A percentile compares a stretch with the other conserved stretches of the same genome.
These are phyloP conservation scores for Mortierella antarctica DNA, from an alignment of 192 early-diverging fungal genomes.

Conservation along the genomic window DNA sequence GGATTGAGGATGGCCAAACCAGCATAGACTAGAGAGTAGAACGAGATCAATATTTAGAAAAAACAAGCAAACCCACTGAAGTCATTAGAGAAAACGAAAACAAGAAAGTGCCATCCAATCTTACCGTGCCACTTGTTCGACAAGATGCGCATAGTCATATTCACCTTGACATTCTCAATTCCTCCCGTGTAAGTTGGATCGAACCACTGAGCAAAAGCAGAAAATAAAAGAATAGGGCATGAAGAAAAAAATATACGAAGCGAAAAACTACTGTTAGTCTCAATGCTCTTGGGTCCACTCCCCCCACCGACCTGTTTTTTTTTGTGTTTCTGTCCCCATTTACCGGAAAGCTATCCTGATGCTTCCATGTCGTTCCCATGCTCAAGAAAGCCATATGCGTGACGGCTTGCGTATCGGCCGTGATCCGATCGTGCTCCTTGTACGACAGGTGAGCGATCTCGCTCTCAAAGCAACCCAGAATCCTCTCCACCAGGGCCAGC, in stretches of 20 bases:
- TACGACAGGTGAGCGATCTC: conserved; percentile 82
- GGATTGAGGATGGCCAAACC: conserved; percentile 95
- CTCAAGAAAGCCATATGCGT: conserved; percentile 96
- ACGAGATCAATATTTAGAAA: neutral
- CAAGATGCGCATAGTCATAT: conserved; percentile 93
- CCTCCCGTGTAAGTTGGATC: conserved; percentile 89
- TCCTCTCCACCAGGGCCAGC: conserved; percentile 67
- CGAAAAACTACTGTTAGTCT: neutral
- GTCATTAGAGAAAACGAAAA: neutral
- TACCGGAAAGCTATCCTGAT: conserved; percentile 83
- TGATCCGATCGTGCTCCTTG: conserved; percentile 94
- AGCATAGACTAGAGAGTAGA: conserved; percentile 40
- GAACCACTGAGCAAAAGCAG: conserved; percentile 73
- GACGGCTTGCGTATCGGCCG: conserved; percentile 97
- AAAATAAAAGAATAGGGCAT: too few relatives aligned
- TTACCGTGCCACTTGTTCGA: conserved; percentile 96
- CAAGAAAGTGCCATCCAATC: neutral
- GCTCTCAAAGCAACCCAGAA: conserved; percentile 82
- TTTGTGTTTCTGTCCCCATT: neutral
- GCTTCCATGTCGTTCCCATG: conserved; percentile 95
- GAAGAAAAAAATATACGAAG: neutral
- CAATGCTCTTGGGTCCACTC: neutral
- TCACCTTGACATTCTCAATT: conserved; percentile 97
- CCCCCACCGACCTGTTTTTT: neutral
- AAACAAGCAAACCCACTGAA: neutral